Conservation (phyloP, 768 basidiomycete genomes). For the Psilocybe subaeruginosa region DNA sequence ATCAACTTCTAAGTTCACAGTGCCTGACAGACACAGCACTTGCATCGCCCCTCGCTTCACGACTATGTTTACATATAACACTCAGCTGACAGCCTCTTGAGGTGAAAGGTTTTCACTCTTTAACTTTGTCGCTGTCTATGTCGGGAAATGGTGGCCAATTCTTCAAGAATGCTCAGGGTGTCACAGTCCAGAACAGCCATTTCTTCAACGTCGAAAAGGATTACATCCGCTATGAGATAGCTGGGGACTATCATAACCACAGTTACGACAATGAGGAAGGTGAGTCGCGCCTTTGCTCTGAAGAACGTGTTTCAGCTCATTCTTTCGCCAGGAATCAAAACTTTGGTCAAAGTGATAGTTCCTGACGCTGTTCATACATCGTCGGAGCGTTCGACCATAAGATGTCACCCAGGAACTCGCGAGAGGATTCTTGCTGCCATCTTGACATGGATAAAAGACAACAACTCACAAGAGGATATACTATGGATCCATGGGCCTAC, state of each 20-base stretch:
- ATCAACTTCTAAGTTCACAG: conserved; percentile 3
- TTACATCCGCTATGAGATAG: not conserved
- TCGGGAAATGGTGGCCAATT: not conserved
- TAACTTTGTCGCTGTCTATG: not conserved
- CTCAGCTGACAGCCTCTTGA: not conserved
- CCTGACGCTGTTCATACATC: conserved; percentile 13
- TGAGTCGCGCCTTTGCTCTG: not conserved
- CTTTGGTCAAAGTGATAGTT: conserved; percentile 10
- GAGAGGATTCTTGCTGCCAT: conserved; percentile 10
- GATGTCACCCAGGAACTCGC: conserved; percentile 22
- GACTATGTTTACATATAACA: conserved; percentile 1
- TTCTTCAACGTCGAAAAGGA: not conserved
- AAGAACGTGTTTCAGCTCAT: not conserved
- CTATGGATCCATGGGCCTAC: conserved; percentile 24
- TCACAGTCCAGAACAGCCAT: not conserved
- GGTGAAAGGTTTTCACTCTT: not conserved
- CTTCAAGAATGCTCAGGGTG: not conserved
- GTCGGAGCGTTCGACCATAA: conserved; percentile 10
- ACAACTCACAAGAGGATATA: not conserved
- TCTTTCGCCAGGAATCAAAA: conserved; percentile 5
- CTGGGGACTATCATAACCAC: not conserved
- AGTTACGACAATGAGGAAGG: conserved; percentile 6
- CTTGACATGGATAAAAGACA: conserved; percentile 13
- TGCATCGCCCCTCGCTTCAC: conserved; percentile 8
- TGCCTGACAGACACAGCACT: conserved; percentile 8